Evolutionary conservation across 768 basidiomycete species (phyloP).

Genomic region (Pisolithus microcarpus): DNA sequence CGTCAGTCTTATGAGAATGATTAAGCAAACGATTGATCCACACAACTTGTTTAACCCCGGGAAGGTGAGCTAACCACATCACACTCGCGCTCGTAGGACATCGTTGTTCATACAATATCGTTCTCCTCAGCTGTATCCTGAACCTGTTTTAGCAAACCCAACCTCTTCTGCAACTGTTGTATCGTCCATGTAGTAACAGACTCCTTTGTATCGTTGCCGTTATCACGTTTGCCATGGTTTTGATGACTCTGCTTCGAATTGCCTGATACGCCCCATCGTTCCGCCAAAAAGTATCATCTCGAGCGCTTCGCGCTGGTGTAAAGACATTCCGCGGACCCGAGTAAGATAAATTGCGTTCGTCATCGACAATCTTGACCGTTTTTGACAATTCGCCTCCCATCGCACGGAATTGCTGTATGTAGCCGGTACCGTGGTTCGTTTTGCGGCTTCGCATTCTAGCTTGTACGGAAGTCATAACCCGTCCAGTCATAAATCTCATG

Average conservation of each 20-base stretch:
- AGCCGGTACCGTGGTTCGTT: background rate
- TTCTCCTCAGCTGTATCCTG: slow-evolving; percentile 10
- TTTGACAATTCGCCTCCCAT: background rate
- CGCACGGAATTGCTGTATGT: background rate
- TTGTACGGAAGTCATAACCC: no score
- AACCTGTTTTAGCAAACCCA: background rate
- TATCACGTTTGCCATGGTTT: background rate
- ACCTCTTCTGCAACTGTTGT: background rate
- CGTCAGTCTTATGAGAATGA: slow-evolving; percentile 42
- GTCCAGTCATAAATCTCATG: no score
- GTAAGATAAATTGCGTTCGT: background rate
- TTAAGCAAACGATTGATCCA: slow-evolving; percentile 42
- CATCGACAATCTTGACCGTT: background rate
- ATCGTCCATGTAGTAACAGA: background rate
- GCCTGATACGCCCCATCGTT: no score
- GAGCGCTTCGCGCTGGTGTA: background rate
- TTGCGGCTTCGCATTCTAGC: no score
- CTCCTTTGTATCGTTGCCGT: background rate
- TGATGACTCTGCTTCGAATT: background rate
- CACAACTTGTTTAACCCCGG: slow-evolving; percentile 42
- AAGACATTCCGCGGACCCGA: background rate
- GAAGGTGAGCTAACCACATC: slow-evolving; percentile 22
- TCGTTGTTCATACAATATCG: background rate
- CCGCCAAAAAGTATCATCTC: background rate
- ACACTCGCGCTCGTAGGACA: background rate